A percentile compares a stretch with the other conserved stretches of the same genome.
Conservation (phyloP, 2,329 filamentous ascomycete genomes). For the Sphaerulina musiva region DNA sequence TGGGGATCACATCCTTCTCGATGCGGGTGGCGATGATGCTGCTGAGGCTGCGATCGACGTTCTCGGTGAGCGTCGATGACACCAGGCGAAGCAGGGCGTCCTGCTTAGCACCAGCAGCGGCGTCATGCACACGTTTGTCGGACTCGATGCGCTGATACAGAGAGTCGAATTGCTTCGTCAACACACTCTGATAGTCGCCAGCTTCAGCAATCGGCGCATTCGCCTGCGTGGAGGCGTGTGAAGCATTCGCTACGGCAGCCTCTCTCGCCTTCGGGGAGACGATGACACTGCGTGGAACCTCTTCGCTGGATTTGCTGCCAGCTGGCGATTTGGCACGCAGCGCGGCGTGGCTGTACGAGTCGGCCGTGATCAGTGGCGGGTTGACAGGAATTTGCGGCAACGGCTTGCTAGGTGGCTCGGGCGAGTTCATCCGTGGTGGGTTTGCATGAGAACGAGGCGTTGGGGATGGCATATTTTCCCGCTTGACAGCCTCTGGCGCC, state of each 20-base stretch:
- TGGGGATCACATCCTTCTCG: conserved; percentile 66
- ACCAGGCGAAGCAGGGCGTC: conserved; percentile 63
- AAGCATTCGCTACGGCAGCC: neutral
- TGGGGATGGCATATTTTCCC: conserved; percentile 18
- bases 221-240: conserved; percentile 11
- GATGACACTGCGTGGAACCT: conserved; percentile 19
- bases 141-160: conserved; percentile 59
- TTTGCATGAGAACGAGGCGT: conserved; percentile 14
- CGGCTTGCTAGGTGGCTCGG: conserved; percentile 21
- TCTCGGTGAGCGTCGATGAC: conserved; percentile 61
- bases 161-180: conserved; percentile 46
- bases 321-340: conserved; percentile 17
- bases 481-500: conserved; percentile 19
- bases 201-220: conserved; percentile 6
- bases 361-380: conserved; percentile 31
- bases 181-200: conserved; percentile 15
- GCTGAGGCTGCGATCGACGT: conserved; percentile 68
- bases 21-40: conserved; percentile 73
- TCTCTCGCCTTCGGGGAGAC: conserved; percentile 12
- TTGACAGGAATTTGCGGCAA: conserved; percentile 27
- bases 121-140: conserved; percentile 60
- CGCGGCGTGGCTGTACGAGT: conserved; percentile 38
- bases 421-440: conserved; percentile 15
- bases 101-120: conserved; percentile 58
- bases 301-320: conserved; percentile 9